Evolutionary conservation across 306 rosid genomes (phyloP).

Genomic region (Cucumis melo): DNA sequence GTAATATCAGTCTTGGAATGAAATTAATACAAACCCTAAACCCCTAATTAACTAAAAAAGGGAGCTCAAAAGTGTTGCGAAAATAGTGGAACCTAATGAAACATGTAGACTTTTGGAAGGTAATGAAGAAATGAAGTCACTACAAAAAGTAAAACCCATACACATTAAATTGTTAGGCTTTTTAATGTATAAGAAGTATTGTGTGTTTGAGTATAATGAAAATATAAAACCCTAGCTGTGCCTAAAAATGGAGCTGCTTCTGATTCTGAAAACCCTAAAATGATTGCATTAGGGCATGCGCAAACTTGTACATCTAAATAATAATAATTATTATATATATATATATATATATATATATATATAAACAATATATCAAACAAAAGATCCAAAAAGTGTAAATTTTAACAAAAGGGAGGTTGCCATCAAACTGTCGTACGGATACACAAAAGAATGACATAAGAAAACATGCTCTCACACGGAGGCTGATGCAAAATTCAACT

Average conservation of each 20-base stretch:
- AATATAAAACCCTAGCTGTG: neutral
- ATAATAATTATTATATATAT: no score
- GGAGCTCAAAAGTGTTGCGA: neutral
- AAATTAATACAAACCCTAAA: neutral
- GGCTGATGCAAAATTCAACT: neutral
- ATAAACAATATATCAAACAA: neutral
- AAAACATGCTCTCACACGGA: neutral
- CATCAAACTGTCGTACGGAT: neutral
- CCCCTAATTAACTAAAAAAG: neutral
- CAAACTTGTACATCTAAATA: neutral
- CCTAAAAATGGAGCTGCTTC: neutral
- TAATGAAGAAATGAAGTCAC: neutral
- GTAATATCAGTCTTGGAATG: no score
- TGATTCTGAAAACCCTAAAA: constrained; percentile 1
- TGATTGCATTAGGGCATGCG: constrained; percentile 9
- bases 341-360: no score
- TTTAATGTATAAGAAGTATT: neutral
- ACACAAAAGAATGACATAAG: neutral
- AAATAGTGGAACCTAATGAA: neutral
- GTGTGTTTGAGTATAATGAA: neutral
- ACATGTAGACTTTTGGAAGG: neutral
- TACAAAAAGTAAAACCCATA: neutral
- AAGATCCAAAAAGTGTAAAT: neutral
- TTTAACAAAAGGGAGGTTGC: neutral
- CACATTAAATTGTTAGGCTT: neutral